These are phyloP conservation scores for Gaultheria prostrata DNA, from an alignment of 148 eudicot species.

Conservation along the genomic window DNA sequence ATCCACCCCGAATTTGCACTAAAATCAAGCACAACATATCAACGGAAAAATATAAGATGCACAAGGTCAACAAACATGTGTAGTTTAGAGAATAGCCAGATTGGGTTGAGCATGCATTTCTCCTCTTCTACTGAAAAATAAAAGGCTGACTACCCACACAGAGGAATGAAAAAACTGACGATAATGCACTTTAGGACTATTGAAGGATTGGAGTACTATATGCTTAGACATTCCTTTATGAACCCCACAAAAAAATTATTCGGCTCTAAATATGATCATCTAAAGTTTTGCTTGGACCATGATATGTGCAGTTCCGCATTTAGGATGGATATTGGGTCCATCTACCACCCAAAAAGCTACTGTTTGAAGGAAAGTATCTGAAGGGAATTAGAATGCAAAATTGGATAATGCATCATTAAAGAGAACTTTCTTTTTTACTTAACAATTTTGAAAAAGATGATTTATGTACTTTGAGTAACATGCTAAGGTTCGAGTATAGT, in stretches of 20 bases:
- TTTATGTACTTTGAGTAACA: too few relatives aligned
- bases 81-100: neutral
- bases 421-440: too few relatives aligned
- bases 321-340: neutral
- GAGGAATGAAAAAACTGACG: neutral
- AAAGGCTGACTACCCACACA: neutral
- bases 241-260: neutral
- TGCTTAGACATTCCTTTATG: neutral
- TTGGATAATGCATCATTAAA: too few relatives aligned
- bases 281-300: neutral
- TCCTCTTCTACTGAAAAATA: neutral
- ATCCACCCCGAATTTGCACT: neutral
- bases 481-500: too few relatives aligned
- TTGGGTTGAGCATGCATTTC: neutral
- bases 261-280: neutral
- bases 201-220: neutral
- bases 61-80: neutral
- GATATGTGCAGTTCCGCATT: neutral
- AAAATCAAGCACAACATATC: neutral
- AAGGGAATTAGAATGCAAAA: too few relatives aligned
- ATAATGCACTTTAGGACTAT: too few relatives aligned
- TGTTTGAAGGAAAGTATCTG: neutral
- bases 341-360: neutral
- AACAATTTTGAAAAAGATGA: too few relatives aligned
- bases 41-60: neutral